phyloP scores from a whole-genome alignment of 2,329 filamentous ascomycete species.

The Neofusicoccum umdonicola region DNA sequence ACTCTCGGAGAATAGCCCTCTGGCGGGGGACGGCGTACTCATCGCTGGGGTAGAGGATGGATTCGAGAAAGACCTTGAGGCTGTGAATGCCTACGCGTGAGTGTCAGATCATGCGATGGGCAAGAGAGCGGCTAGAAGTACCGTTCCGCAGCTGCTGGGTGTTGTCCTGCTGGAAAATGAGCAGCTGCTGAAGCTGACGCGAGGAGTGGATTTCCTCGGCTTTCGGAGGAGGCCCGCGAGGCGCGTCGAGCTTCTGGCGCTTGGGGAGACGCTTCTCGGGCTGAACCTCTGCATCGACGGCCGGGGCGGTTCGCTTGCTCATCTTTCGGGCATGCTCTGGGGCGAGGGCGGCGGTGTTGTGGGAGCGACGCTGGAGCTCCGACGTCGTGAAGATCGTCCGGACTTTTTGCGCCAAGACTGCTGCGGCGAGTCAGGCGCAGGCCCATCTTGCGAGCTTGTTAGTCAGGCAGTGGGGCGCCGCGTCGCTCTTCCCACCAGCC shows the following conservation, averaged over 20 bases:
- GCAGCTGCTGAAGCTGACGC: constrained; percentile 35
- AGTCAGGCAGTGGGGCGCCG: not conserved
- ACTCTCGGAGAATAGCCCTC: constrained; percentile 64
- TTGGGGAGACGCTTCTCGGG: constrained; percentile 27
- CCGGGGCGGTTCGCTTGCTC: constrained; percentile 30
- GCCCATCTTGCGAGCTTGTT: not conserved
- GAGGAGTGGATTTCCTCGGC: constrained; percentile 33
- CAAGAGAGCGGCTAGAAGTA: constrained; percentile 15
- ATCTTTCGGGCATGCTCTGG: constrained; percentile 15
- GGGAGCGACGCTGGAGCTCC: not conserved
- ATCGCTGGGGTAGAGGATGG: constrained; percentile 55
- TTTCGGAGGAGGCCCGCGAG: constrained; percentile 6
- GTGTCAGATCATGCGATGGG: constrained; percentile 19
- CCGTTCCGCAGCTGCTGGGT: constrained; percentile 31
- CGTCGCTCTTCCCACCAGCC: not conserved
- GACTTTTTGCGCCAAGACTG: constrained; percentile 13
- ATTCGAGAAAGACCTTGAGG: constrained; percentile 69
- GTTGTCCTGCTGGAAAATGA: constrained; percentile 37
- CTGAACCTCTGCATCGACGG: not conserved
- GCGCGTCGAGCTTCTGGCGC: constrained; percentile 30
- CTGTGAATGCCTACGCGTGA: constrained; percentile 58
- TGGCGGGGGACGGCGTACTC: constrained; percentile 48
- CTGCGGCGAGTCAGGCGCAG: not conserved
- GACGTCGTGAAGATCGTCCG: constrained; percentile 3
- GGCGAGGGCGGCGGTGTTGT: not conserved